Evolutionary conservation across 2,329 filamentous ascomycete species (phyloP).

Genomic region (Colletotrichum sp.): DNA sequence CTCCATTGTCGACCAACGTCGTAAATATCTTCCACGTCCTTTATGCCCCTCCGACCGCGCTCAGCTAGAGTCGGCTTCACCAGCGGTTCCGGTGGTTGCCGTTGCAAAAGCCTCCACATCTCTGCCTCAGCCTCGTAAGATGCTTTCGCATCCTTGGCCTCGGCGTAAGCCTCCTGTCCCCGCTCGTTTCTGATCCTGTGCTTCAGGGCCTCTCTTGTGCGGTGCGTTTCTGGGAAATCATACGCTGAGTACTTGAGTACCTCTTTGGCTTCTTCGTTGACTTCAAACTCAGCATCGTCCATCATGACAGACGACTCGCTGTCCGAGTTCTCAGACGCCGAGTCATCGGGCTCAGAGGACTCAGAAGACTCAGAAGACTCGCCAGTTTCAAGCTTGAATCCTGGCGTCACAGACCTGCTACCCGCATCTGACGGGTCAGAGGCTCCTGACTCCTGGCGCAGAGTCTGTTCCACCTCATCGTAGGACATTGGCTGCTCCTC

Average conservation of each 20-base stretch:
- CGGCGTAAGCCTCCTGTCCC: constrained; percentile 48
- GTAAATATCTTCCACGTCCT: constrained; percentile 40
- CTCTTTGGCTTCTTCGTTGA: constrained; percentile 46
- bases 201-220: constrained; percentile 39
- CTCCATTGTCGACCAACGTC: constrained; percentile 45
- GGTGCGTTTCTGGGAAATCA: constrained; percentile 40
- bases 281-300: constrained; percentile 26
- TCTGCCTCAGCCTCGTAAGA: constrained; percentile 46
- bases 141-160: constrained; percentile 43
- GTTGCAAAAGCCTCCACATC: constrained; percentile 51
- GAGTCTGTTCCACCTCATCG: constrained; percentile 46
- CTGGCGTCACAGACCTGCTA: neutral
- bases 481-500: constrained; percentile 40
- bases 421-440: neutral
- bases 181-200: constrained; percentile 45
- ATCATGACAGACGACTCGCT: neutral
- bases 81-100: constrained; percentile 38
- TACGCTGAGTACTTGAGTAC: constrained; percentile 45
- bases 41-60: constrained; percentile 28
- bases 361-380: neutral
- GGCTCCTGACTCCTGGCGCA: constrained; percentile 27
- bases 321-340: neutral
- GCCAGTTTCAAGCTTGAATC: neutral
- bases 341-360: neutral
- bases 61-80: constrained; percentile 34